phyloP scores from a whole-genome alignment of 1,139 yeast species.

The Taiozyma sp. region DNA sequence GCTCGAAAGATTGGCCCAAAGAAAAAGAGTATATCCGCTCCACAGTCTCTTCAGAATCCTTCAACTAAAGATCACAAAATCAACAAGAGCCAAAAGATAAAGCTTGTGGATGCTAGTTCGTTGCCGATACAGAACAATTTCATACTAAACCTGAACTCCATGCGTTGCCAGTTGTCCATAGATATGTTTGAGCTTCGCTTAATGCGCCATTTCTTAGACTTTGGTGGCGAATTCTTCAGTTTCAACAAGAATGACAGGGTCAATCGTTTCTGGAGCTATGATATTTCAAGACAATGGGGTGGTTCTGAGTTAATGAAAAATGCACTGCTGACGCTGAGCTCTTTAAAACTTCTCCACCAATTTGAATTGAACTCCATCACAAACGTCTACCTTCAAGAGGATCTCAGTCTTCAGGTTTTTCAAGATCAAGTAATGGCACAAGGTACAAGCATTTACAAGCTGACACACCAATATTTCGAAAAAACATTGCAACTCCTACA shows the following conservation, averaged over 20 bases:
- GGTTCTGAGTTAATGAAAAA: conserved; percentile 11
- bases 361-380: conserved; percentile 12
- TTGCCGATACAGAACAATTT: neutral
- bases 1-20: neutral
- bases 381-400: conserved; percentile 9
- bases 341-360: conserved; percentile 15
- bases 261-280: conserved; percentile 12
- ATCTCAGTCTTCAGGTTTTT: neutral
- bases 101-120: neutral
- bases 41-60: neutral
- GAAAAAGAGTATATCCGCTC: conserved; percentile 1
- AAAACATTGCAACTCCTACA: conserved; percentile 3
- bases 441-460: conserved; percentile 1
- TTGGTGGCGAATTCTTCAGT: conserved; percentile 19
- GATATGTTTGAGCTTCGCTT: conserved; percentile 15
- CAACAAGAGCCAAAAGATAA: neutral
- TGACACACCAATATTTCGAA: conserved; percentile 2
- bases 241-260: conserved; percentile 8
- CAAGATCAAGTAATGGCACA: neutral
- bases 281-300: conserved; percentile 16
- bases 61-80: neutral
- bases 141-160: conserved; percentile 12
- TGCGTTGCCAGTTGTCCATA: conserved; percentile 10
- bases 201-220: conserved; percentile 15
- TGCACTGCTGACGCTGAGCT: conserved; percentile 16